A percentile compares a stretch with the other conserved stretches of the same genome.
Evolutionary conservation across 2,329 filamentous ascomycete species (phyloP).

Genomic region (Aspergillus costaricaensis): DNA sequence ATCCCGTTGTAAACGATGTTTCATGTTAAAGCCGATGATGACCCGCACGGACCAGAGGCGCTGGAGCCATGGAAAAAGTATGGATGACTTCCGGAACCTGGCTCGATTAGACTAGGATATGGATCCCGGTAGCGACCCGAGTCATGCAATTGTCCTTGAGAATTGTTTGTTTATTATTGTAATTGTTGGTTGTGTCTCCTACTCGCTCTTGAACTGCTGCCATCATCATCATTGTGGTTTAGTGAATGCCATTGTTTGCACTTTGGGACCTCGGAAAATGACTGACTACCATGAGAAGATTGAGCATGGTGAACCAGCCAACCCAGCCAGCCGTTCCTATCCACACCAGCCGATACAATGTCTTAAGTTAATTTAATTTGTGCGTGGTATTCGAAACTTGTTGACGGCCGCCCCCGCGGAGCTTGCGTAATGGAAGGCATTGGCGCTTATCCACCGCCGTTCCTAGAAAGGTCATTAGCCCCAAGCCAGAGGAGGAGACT

Average conservation of each 20-base stretch:
- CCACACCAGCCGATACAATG: conserved; percentile 6
- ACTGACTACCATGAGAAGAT: too few relatives aligned
- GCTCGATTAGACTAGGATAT: background rate
- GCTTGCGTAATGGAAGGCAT: conserved; percentile 10
- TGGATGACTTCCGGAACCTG: conserved; percentile 9
- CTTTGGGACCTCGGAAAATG: too few relatives aligned
- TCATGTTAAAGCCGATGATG: conserved; percentile 16
- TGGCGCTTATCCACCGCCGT: conserved; percentile 8
- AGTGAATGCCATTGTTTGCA: too few relatives aligned
- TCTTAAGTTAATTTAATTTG: conserved; percentile 2
- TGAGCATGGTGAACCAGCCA: background rate
- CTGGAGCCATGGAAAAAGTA: conserved; percentile 6
- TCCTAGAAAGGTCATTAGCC: background rate
- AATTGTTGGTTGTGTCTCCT: too few relatives aligned
- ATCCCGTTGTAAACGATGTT: conserved; percentile 17
- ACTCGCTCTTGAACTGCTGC: too few relatives aligned
- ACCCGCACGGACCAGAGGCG: conserved; percentile 21
- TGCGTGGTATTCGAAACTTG: background rate
- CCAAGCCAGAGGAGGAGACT: background rate
- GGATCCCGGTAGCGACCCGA: too few relatives aligned
- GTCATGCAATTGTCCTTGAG: too few relatives aligned
- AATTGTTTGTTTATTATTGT: too few relatives aligned
- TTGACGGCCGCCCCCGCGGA: conserved; percentile 3
- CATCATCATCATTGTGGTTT: too few relatives aligned
- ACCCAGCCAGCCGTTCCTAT: background rate